These are phyloP conservation scores for Primulina huaijiensis DNA, from an alignment of 257 asterid species.

Conservation along the genomic window DNA sequence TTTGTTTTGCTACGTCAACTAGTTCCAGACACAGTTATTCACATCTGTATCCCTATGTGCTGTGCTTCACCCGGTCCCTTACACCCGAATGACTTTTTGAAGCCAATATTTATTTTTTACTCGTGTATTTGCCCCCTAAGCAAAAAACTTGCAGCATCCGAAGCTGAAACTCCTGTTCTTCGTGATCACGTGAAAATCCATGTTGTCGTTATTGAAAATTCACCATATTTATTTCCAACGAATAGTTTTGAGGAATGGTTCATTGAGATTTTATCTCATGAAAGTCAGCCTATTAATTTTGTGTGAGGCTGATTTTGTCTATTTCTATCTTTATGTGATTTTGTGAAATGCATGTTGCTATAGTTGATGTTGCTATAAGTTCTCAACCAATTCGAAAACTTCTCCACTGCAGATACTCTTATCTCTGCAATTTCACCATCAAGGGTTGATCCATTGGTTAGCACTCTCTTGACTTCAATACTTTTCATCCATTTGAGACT, in stretches of 20 bases:
- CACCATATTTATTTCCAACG: too few relatives aligned
- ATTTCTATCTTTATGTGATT: too few relatives aligned
- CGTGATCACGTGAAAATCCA: too few relatives aligned
- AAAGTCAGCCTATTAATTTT: too few relatives aligned
- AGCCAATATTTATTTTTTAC: neutral
- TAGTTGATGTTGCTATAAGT: neutral
- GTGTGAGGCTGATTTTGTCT: too few relatives aligned
- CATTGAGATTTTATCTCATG: too few relatives aligned
- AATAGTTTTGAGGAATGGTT: too few relatives aligned
- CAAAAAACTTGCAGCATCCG: too few relatives aligned
- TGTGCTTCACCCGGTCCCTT: neutral
- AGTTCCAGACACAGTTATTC: conserved; percentile 3
- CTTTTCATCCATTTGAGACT: neutral
- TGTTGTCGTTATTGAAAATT: too few relatives aligned
- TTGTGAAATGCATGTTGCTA: neutral
- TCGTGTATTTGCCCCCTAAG: too few relatives aligned
- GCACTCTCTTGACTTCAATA: conserved; percentile 19
- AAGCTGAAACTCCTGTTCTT: too few relatives aligned
- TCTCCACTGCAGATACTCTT: conserved; percentile 51
- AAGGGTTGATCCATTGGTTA: conserved; percentile 55
- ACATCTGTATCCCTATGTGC: neutral
- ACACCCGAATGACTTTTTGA: neutral
- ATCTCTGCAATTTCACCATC: conserved; percentile 86
- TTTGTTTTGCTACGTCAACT: neutral
- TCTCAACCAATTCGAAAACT: conserved; percentile 18